Base-by-base conservation (phyloP, 306 rosid genomes). In the Trifolium repens region DNA sequence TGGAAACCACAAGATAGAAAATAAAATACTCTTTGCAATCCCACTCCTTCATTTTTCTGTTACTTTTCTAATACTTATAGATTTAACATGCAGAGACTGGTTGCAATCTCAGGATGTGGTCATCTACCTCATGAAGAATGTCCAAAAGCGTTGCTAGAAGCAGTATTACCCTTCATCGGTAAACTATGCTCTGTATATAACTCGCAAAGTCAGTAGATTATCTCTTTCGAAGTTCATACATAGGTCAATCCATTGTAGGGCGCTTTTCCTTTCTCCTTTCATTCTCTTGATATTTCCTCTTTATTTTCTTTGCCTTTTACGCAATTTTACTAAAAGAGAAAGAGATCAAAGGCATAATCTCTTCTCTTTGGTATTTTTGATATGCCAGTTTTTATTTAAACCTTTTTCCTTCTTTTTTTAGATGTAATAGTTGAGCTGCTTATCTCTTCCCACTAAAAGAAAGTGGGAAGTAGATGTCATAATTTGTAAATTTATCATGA, bases 71-170 rank as follows among this genome's bases (percentile, higher is more conserved):
- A 79, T 74, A 49, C 62, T 30, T 71, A 34, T 6, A 54, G 42
- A 30, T 67, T 59, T 54, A 24, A 54, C 34, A 3, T 79, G 88
- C 98, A 96, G 99, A 88, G 97, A 85, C 69, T 96, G 71, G 97
- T 96, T 50, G 89, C 90, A 11, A 89, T 96, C 79, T 96, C 99
- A 2, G 98, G 98, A 65, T 96, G 99, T 63, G 99, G 99, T n/a
- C 99, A 96, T 85, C 91, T 96, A 74, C 99, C 99, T 1, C 99
- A 96, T 9, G 99, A 96, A 78, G 99, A 96, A 85, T 96, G 99
- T 83, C 99, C 99, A 4, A 92, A 89, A 78, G 96, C 99, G 34
- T 82, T 96, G 74, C 92, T 96, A 69, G 96, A 92, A 10, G 97
- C 98, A 47, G 72, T 92, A 72, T 79, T 82, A 55, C 98, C 99